phyloP scores from a whole-genome alignment of 129 eudicot genomes.

The Helianthus annuus region DNA sequence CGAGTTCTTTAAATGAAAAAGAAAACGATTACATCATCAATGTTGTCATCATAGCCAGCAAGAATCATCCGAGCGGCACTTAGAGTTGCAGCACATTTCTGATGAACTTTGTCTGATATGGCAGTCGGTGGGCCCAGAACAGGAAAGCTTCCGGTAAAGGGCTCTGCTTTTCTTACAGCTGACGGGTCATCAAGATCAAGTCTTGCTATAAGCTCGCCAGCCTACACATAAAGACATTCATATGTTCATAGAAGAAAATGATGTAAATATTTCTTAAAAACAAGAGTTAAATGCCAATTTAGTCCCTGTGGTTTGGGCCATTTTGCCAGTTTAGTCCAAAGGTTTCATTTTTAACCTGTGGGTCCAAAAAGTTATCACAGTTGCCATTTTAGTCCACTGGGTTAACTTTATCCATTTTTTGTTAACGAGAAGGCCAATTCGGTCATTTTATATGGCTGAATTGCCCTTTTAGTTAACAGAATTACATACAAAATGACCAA shows the following conservation, averaged over 20 bases:
- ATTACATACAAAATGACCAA: too few relatives aligned
- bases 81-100: constrained; percentile 90
- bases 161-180: constrained; percentile 98
- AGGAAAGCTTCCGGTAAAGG: constrained; percentile 86
- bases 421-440: too few relatives aligned
- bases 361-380: too few relatives aligned
- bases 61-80: constrained; percentile 97
- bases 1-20: constrained; percentile 11
- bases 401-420: too few relatives aligned
- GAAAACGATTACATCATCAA: constrained; percentile 72
- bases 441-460: too few relatives aligned
- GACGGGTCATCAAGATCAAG: constrained; percentile 97
- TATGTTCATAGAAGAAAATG: not conserved
- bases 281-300: too few relatives aligned
- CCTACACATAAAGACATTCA: constrained; percentile 40
- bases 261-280: not conserved
- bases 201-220: constrained; percentile 95
- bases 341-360: too few relatives aligned
- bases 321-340: too few relatives aligned
- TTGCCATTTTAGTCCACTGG: too few relatives aligned
- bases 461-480: too few relatives aligned
- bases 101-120: constrained; percentile 96
- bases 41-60: constrained; percentile 94
- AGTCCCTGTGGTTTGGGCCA: too few relatives aligned
- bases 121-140: constrained; percentile 90